Conservation (phyloP, 352 stramenopile genomes). For the Globisporangium irregulare region DNA sequence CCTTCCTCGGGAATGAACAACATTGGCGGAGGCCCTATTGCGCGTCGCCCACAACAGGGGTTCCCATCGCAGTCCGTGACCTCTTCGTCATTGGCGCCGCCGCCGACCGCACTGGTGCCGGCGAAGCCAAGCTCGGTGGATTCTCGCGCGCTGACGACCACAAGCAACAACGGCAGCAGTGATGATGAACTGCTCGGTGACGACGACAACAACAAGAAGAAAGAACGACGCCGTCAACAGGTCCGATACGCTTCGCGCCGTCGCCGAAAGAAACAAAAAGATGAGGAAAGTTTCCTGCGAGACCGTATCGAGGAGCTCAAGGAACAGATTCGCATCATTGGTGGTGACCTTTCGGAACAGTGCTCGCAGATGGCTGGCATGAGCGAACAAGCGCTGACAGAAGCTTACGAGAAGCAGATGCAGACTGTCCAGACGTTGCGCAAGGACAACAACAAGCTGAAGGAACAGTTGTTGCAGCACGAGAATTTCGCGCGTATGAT, state of each 20-base stretch:
- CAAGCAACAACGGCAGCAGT: conserved; percentile 54
- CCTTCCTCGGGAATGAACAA: conserved; percentile 12
- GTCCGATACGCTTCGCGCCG: conserved; percentile 76
- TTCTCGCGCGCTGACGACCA: conserved; percentile 42
- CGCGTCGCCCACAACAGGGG: conserved; percentile 12
- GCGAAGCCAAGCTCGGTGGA: conserved; percentile 27
- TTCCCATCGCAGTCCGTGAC: conserved; percentile 22
- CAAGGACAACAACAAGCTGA: conserved; percentile 84
- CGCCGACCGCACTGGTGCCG: conserved; percentile 40
- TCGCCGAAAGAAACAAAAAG: conserved; percentile 82
- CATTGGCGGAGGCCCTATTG: not conserved
- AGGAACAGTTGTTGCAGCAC: conserved; percentile 77
- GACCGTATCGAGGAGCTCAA: conserved; percentile 83
- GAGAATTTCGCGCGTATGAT: conserved; percentile 86
- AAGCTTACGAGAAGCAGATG: conserved; percentile 85
- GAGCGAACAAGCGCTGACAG: conserved; percentile 74
- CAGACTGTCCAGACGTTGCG: conserved; percentile 71
- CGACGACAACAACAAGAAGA: conserved; percentile 72
- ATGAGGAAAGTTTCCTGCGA: conserved; percentile 77
- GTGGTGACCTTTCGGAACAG: conserved; percentile 68
- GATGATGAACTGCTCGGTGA: conserved; percentile 55
- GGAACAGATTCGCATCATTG: conserved; percentile 84
- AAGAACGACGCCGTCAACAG: conserved; percentile 73
- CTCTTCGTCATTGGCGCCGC: conserved; percentile 19
- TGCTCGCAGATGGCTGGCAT: conserved; percentile 80